Evolutionary conservation across 2,329 filamentous ascomycete species (phyloP).

Genomic region (Pseudogymnoascus sp.): DNA sequence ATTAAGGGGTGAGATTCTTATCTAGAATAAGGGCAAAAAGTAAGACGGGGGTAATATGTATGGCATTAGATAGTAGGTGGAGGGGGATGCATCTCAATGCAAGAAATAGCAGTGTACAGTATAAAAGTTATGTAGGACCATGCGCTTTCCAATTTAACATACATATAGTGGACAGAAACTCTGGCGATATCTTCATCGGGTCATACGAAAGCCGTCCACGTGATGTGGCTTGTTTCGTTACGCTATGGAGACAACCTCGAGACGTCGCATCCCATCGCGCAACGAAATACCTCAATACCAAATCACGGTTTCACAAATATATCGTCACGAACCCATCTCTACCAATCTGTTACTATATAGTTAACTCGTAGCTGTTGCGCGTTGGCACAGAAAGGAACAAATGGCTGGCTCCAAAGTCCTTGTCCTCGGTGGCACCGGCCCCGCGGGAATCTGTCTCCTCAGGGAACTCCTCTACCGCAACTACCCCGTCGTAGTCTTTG

Average conservation of each 20-base stretch:
- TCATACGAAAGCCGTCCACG: background rate
- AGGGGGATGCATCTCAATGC: background rate
- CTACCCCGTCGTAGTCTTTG: conserved; percentile 19
- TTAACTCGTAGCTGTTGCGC: background rate
- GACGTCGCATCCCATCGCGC: background rate
- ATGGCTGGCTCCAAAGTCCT: conserved; percentile 13
- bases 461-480: conserved; percentile 20
- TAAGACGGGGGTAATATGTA: background rate
- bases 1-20: background rate
- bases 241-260: background rate
- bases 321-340: background rate
- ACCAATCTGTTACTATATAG: background rate
- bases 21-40: no score
- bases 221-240: conserved; percentile 4
- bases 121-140: background rate
- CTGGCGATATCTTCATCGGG: background rate
- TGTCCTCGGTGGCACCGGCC: conserved; percentile 19
- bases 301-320: no score
- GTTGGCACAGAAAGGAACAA: background rate
- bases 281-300: background rate
- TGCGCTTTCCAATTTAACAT: background rate
- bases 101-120: background rate
- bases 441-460: conserved; percentile 19
- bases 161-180: background rate
- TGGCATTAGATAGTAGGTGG: background rate